phyloP scores from a whole-genome alignment of 2,329 filamentous ascomycete genomes.

The Phoma sp. region DNA sequence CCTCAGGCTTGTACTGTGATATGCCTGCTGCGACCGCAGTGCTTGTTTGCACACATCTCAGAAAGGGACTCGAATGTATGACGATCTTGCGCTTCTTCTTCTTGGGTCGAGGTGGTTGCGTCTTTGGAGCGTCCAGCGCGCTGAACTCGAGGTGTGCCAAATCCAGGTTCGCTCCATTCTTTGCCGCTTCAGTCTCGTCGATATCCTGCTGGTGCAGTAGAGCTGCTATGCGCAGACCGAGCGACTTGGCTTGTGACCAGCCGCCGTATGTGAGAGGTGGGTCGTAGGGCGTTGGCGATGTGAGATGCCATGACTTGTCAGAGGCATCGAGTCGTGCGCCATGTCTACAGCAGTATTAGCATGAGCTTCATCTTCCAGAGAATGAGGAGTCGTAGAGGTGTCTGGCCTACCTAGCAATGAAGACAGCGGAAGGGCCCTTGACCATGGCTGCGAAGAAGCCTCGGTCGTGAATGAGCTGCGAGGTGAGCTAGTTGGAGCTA shows the following conservation, averaged over 20 bases:
- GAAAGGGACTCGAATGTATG: conserved; percentile 91
- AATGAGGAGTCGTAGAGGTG: conserved; percentile 5
- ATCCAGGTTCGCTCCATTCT: conserved; percentile 25
- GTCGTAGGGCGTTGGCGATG: conserved; percentile 92
- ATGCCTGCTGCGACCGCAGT: conserved; percentile 88
- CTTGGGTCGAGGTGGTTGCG: conserved; percentile 51
- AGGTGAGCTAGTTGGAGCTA: conserved; percentile 16
- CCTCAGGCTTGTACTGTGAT: conserved; percentile 65
- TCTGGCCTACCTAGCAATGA: conserved; percentile 56
- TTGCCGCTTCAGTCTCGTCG: conserved; percentile 50
- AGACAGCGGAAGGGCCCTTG: conserved; percentile 57
- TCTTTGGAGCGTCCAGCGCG: conserved; percentile 26
- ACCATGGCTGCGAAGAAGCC: conserved; percentile 45
- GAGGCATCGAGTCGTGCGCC: conserved; percentile 93
- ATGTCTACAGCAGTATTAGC: conserved; percentile 65
- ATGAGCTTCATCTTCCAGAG: conserved; percentile 1
- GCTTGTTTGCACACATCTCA: conserved; percentile 91
- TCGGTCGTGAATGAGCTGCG: conserved; percentile 6
- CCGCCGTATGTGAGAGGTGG: conserved; percentile 94
- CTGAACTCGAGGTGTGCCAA: conserved; percentile 31
- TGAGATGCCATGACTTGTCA: conserved; percentile 93
- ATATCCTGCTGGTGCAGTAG: conserved; percentile 64
- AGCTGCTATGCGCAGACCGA: conserved; percentile 83
- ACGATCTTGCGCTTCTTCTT: conserved; percentile 77
- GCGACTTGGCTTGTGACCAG: conserved; percentile 83